A percentile compares a stretch with the other conserved stretches of the same genome.
phyloP scores from a whole-genome alignment of 2,329 filamentous ascomycete genomes.

The Chrysoporthe austroafricana region DNA sequence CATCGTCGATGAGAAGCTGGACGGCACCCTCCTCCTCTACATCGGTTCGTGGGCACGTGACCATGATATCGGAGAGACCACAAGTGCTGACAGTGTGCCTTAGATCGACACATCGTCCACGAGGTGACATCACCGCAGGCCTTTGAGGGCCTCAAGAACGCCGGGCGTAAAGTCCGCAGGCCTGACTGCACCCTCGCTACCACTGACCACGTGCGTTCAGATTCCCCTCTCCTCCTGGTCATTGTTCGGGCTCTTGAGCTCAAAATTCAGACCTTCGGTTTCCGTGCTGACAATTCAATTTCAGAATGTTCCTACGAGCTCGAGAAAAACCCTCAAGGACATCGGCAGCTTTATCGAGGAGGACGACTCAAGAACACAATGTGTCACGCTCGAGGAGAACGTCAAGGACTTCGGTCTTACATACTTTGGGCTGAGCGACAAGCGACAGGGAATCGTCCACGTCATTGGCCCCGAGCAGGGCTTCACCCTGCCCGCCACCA shows the following conservation, averaged over 20 bases:
- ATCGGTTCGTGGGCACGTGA: constrained; percentile 67
- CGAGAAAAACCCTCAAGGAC: constrained; percentile 90
- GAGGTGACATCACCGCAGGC: constrained; percentile 99
- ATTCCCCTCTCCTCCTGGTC: not conserved
- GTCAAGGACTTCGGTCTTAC: constrained; percentile 95
- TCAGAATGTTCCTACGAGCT: constrained; percentile 90
- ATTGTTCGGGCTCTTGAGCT: no score
- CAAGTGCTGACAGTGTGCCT: constrained; percentile 9
- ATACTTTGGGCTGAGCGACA: constrained; percentile 95
- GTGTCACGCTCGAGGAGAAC: constrained; percentile 94
- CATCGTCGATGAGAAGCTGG: constrained; percentile 91
- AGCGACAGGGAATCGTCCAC: constrained; percentile 97
- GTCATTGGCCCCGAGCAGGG: constrained; percentile 98
- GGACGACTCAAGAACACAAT: constrained; percentile 90
- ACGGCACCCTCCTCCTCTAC: constrained; percentile 90
- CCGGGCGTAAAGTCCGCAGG: constrained; percentile 82
- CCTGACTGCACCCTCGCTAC: constrained; percentile 97
- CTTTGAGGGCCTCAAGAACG: constrained; percentile 93
- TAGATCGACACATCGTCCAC: constrained; percentile 93
- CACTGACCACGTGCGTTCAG: constrained; percentile 82
- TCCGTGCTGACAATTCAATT: constrained; percentile 28
- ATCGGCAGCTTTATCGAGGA: constrained; percentile 94
- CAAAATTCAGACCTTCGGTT: no score
- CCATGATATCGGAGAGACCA: not conserved
- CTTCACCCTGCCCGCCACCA: constrained; percentile 96